Conservation (phyloP, 768 basidiomycete species). For the Serendipita vermifera region DNA sequence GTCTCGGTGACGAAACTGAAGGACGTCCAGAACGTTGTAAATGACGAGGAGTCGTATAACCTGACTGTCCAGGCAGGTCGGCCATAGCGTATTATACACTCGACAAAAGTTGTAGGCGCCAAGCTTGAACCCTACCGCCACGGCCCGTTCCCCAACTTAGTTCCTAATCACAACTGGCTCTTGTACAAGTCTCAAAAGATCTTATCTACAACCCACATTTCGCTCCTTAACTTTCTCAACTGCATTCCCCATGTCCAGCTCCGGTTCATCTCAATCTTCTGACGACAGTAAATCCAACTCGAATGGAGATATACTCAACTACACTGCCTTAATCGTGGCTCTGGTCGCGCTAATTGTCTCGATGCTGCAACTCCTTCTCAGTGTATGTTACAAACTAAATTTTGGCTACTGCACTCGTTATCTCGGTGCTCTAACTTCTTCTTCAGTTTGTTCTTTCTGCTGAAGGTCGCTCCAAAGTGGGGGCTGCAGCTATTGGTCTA, state of each 20-base stretch:
- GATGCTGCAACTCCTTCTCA: constrained; percentile 7
- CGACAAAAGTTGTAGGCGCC: not conserved
- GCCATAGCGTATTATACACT: not conserved
- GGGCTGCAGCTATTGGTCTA: not conserved
- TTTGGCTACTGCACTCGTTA: constrained; percentile 1
- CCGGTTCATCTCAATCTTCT: not conserved
- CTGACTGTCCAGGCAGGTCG: not conserved
- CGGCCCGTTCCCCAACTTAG: not conserved
- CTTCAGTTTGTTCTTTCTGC: constrained; percentile 6
- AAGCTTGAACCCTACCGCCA: not conserved
- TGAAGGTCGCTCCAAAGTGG: constrained; percentile 2
- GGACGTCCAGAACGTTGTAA: constrained; percentile 21
- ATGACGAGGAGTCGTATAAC: not conserved
- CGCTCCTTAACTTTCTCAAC: too few species aligned
- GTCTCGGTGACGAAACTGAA: constrained; percentile 24
- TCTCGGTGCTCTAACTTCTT: constrained; percentile 1
- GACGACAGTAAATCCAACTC: not conserved
- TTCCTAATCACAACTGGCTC: too few species aligned
- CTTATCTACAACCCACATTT: not conserved
- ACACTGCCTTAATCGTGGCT: not conserved
- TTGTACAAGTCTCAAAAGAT: not conserved
- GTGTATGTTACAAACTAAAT: too few species aligned
- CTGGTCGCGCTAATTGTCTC: constrained; percentile 1
- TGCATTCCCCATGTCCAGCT: not conserved
- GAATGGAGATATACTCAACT: not conserved